Base-by-base conservation (phyloP, 2,329 filamentous ascomycete species). In the Malbranchea zuffiana region DNA sequence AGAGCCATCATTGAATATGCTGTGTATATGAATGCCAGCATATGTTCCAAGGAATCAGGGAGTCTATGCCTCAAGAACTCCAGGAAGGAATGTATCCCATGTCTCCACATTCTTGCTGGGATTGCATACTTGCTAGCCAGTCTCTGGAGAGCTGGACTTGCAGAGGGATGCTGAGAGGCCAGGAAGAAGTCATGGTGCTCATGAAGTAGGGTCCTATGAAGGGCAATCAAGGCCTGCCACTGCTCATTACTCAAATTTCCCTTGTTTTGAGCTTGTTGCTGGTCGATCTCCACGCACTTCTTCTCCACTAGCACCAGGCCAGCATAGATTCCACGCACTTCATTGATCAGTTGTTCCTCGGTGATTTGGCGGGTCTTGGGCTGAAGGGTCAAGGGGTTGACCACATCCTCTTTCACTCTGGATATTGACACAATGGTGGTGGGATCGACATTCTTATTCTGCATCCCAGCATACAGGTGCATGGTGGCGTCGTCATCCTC, bases 91-190 rank as follows among this genome's bases (percentile, higher is more conserved):
- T 92, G 85, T 3, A 96, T 95, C 0, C 83, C 88, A 48, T 93
- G 83, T 0, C 84, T 71, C 90, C 90, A 96, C 82, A 96, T 90
- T 0, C 88, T 68, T 0, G 83, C 85, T 0, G 88, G 87, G 84
- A 96, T 95, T 0, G 78, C 77, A 48, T 94, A 94, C 43, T 90
- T 90, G 0, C 72, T 71, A 0, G 86, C 80, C 0, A 95, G 58
- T 0, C 74, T 66, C 3, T 73, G 69, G 0, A 96, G 55, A 0
- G 78, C 74, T 0, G 69, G 68, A 16, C 71, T 82, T 0, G 85
- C 83, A 0, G 78, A 80, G 0, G 85, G 87, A 51, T 96, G 86
- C 47, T 95, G 86, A 0, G 76, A 82, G 0, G 87, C 87, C 1
- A 94, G 64, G 40, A 95, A 87, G 50, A 88, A 88, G 43, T 88